These are phyloP conservation scores for Aphanocladium album DNA, from an alignment of 2,329 filamentous ascomycete species.

Conservation along the genomic window DNA sequence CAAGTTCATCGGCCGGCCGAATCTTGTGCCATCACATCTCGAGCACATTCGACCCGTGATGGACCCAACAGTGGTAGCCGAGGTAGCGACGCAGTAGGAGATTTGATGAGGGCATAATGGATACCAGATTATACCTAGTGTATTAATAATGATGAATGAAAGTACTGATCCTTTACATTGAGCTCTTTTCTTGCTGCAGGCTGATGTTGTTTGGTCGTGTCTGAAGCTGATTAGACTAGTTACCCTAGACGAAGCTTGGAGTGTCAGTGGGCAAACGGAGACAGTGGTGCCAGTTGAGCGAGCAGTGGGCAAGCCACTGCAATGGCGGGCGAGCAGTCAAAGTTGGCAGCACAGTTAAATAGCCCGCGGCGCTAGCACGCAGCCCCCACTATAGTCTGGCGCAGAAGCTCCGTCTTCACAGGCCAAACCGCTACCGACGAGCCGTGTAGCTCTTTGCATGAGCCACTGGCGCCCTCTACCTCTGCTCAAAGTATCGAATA, in stretches of 20 bases:
- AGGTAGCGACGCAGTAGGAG: neutral
- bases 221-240: neutral
- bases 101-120: neutral
- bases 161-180: neutral
- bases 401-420: neutral
- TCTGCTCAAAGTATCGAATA: neutral
- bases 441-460: neutral
- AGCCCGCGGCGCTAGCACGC: neutral
- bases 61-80: neutral
- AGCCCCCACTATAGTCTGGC: neutral
- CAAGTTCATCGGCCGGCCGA: conserved; percentile 9
- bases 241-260: neutral
- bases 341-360: neutral
- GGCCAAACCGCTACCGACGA: neutral
- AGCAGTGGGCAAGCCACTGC: neutral
- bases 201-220: neutral
- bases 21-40: neutral
- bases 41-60: conserved; percentile 6
- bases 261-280: neutral
- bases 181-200: neutral
- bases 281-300: neutral
- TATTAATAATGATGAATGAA: neutral
- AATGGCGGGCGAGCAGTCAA: neutral
- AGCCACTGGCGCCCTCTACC: neutral
- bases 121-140: neutral